A percentile compares a stretch with the other conserved stretches of the same genome.
phyloP scores from a whole-genome alignment of 1,139 yeast species.

The Blastobotrys capitulatus region DNA sequence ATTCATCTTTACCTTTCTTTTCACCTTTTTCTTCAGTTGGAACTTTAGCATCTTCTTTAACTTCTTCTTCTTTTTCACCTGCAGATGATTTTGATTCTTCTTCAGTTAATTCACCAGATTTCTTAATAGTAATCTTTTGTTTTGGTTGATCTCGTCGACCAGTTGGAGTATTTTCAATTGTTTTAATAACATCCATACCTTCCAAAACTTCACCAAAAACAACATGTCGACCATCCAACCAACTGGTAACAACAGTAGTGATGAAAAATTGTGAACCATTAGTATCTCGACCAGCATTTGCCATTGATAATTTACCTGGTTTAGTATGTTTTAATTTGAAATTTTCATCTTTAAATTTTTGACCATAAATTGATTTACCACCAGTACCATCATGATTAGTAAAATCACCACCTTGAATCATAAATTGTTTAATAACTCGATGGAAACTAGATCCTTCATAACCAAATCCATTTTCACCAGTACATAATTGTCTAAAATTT shows the following conservation, averaged over 20 bases:
- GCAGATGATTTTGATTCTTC: slow-evolving; percentile 7
- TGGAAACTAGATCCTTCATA: slow-evolving; percentile 85
- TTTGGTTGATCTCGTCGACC: slow-evolving; percentile 64
- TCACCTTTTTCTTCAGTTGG: slow-evolving; percentile 7
- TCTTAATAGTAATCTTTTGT: slow-evolving; percentile 64
- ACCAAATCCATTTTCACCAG: slow-evolving; percentile 80
- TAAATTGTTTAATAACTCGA: slow-evolving; percentile 88
- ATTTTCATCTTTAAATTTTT: slow-evolving; percentile 84
- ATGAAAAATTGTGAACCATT: slow-evolving; percentile 95
- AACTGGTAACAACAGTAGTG: slow-evolving; percentile 83
- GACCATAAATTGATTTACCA: slow-evolving; percentile 92
- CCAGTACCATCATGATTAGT: slow-evolving; percentile 91
- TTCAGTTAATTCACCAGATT: slow-evolving; percentile 62
- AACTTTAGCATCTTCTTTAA: slow-evolving; percentile 13
- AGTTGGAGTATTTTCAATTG: slow-evolving; percentile 73
- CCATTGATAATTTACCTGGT: slow-evolving; percentile 78
- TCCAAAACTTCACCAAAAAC: slow-evolving; percentile 92
- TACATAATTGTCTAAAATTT: slow-evolving; percentile 62
- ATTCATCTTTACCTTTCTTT: slow-evolving; percentile 8
- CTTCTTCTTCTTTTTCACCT: slow-evolving; percentile 11
- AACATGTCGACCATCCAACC: slow-evolving; percentile 95
- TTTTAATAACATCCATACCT: slow-evolving; percentile 76
- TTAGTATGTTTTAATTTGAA: slow-evolving; percentile 72
- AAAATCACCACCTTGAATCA: slow-evolving; percentile 98
- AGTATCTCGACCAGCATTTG: slow-evolving; percentile 94